Evolutionary conservation across 495 filamentous ascomycete species (phyloP).

Genomic region (Penicillium cataractarum): DNA sequence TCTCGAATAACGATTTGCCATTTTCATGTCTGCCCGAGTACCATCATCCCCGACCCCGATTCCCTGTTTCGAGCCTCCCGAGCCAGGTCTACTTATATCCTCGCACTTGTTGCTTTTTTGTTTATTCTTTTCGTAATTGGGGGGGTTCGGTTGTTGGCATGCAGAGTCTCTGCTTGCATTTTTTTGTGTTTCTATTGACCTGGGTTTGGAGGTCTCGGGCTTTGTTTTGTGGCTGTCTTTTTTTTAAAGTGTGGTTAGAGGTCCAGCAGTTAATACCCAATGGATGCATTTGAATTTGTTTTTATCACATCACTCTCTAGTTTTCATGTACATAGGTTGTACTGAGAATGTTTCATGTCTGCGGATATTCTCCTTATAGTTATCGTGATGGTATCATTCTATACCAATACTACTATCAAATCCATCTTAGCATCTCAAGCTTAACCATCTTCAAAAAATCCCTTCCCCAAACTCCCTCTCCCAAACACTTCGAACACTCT

Average conservation of each 20-base stretch:
- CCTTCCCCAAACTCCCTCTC: no score
- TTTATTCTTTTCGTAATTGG: not conserved
- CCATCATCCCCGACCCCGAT: no score
- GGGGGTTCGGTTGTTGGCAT: no score
- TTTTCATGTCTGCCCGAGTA: conserved; percentile 19
- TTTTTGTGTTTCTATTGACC: conserved; percentile 8
- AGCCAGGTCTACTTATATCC: conserved; percentile 31
- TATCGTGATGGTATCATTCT: no score
- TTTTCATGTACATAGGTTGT: no score
- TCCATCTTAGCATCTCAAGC: no score
- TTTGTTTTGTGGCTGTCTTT: conserved; percentile 3
- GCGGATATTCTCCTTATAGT: no score
- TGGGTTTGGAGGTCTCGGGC: conserved; percentile 14
- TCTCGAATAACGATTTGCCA: conserved; percentile 27
- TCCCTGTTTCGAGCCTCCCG: not conserved
- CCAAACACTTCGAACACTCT: no score
- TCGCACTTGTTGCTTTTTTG: conserved; percentile 3
- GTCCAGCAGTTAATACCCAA: conserved; percentile 28
- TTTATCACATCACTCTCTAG: no score
- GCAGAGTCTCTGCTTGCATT: conserved; percentile 8
- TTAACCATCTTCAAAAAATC: no score
- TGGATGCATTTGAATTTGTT: conserved; percentile 25
- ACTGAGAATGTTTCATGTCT: no score
- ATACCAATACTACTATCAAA: no score
- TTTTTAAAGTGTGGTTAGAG: conserved; percentile 19